These are phyloP conservation scores for Aristolochia contorta DNA, from an alignment of 164 flowering plant species.

Conservation along the genomic window DNA sequence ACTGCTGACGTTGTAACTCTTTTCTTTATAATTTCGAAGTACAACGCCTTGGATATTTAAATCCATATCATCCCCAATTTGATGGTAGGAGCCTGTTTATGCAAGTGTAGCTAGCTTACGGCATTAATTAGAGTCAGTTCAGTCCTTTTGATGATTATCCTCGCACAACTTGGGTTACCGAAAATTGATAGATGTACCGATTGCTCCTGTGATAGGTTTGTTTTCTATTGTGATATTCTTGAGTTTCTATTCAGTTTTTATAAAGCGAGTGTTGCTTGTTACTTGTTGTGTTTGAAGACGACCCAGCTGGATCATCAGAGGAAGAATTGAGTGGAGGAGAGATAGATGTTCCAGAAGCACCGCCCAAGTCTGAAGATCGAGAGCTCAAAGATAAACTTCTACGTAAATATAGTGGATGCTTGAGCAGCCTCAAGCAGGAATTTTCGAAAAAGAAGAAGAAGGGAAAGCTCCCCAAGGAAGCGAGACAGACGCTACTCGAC, in stretches of 20 bases:
- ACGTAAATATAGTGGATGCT: constrained; percentile 52
- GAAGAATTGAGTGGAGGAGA: constrained; percentile 59
- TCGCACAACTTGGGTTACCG: background rate
- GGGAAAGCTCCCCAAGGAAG: constrained; percentile 64
- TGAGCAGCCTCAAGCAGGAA: constrained; percentile 53
- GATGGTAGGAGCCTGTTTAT: too few species aligned
- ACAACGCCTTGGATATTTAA: too few species aligned
- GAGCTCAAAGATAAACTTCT: constrained; percentile 54
- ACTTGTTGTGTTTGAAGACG: constrained; percentile 19
- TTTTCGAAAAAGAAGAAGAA: constrained; percentile 69
- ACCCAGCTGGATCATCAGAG: constrained; percentile 43
- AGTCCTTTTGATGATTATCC: background rate
- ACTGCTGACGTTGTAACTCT: too few species aligned
- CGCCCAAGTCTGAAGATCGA: constrained; percentile 25
- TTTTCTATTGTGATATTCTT: background rate
- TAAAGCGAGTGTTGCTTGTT: background rate
- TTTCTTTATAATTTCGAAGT: too few species aligned
- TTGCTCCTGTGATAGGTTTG: background rate
- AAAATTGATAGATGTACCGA: background rate
- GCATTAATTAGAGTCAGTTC: background rate
- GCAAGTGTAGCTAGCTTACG: too few species aligned
- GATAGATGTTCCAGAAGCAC: constrained; percentile 21
- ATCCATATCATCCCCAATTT: too few species aligned
- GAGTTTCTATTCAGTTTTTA: background rate
- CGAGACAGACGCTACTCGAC: constrained; percentile 46